These are phyloP conservation scores for Mollisia scopiformis DNA, from an alignment of 2,329 filamentous ascomycete genomes.

Conservation along the genomic window DNA sequence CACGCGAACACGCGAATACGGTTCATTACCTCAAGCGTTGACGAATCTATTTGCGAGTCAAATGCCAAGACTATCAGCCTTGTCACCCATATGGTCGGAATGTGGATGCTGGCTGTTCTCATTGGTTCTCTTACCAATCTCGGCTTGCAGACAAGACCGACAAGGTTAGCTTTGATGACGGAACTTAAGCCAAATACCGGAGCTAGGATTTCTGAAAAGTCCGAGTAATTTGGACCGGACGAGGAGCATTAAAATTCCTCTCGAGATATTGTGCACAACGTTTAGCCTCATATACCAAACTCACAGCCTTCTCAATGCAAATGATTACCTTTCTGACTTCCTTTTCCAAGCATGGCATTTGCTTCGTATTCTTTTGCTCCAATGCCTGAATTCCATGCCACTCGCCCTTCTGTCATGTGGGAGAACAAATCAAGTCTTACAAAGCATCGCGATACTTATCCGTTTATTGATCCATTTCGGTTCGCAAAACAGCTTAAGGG, in stretches of 20 bases:
- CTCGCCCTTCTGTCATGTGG: slow-evolving; percentile 3
- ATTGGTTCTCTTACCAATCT: background rate
- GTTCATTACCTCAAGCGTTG: background rate
- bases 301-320: background rate
- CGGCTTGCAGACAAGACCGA: background rate
- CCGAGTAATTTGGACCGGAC: no score
- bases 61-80: background rate
- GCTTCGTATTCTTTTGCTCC: slow-evolving; percentile 2
- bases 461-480: slow-evolving; percentile 35
- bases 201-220: no score
- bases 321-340: background rate
- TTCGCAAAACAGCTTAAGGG: slow-evolving; percentile 25
- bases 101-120: background rate
- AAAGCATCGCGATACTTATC: slow-evolving; percentile 47
- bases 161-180: no score
- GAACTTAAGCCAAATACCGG: no score
- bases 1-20: background rate
- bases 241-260: no score
- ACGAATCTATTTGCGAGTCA: background rate
- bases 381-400: slow-evolving; percentile 1
- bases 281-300: background rate
- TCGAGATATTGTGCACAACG: background rate
- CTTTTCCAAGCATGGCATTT: slow-evolving; percentile 5
- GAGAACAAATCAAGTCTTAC: slow-evolving; percentile 42
- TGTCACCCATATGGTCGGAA: background rate